A percentile compares a stretch with the other conserved stretches of the same genome.
These are phyloP conservation scores for Musa schizocarpa DNA, from an alignment of 176 grass and related monocot genomes.

Conservation along the genomic window DNA sequence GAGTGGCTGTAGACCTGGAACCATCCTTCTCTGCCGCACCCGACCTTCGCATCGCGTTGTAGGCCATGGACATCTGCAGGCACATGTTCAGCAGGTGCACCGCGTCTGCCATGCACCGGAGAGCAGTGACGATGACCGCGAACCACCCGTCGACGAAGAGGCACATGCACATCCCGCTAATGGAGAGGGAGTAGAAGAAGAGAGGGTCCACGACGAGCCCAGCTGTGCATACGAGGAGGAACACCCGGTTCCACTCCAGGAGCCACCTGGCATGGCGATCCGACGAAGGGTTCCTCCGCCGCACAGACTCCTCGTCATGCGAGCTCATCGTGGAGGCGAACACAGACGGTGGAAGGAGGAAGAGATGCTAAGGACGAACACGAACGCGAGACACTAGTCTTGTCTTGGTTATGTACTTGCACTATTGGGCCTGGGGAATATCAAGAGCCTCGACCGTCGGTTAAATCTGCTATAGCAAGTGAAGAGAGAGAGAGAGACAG, in stretches of 20 bases:
- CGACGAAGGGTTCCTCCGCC: no score
- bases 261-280: conserved; percentile 25
- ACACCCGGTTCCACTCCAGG: conserved; percentile 63
- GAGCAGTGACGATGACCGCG: conserved; percentile 52
- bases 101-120: conserved; percentile 65
- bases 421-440: no score
- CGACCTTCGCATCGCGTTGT: not conserved
- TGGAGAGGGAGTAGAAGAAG: conserved; percentile 67
- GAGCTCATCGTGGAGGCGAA: no score
- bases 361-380: no score
- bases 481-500: no score
- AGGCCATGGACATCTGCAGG: conserved; percentile 33
- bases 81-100: conserved; percentile 64
- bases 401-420: no score
- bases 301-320: no score
- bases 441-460: no score
- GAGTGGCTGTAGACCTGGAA: not conserved
- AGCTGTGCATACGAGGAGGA: conserved; percentile 60
- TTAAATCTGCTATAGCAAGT: no score
- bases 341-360: no score
- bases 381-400: no score
- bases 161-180: conserved; percentile 71
- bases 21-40: conserved; percentile 27
- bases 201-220: conserved; percentile 74
- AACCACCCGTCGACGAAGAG: conserved; percentile 88